Evolutionary conservation across 805 yeast species (phyloP).

Genomic region (Candida peoriensis): DNA sequence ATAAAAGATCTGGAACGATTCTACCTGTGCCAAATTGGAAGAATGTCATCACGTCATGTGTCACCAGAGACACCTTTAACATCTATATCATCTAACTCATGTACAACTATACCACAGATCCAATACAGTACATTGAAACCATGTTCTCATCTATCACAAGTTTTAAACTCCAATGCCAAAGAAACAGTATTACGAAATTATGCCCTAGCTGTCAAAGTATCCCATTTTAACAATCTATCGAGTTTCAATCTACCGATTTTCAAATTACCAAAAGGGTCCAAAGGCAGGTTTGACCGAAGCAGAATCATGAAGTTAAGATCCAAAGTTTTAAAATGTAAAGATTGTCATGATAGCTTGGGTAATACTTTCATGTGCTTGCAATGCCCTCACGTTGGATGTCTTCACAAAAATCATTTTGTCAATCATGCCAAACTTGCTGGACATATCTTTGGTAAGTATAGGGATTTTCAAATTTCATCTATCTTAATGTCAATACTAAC

Average conservation of each 20-base stretch:
- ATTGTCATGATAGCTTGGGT: slow-evolving; percentile 36
- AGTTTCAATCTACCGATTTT: slow-evolving; percentile 6
- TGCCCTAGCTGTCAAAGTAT: slow-evolving; percentile 20
- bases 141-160: slow-evolving; percentile 24
- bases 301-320: slow-evolving; percentile 38
- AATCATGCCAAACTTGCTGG: slow-evolving; percentile 41
- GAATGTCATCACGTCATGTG: slow-evolving; percentile 1
- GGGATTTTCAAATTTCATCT: not conserved
- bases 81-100: not conserved
- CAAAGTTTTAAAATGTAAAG: slow-evolving; percentile 44
- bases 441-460: slow-evolving; percentile 45
- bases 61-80: not conserved
- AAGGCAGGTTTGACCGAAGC: slow-evolving; percentile 26
- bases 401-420: slow-evolving; percentile 41
- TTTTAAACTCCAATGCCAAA: slow-evolving; percentile 21
- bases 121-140: slow-evolving; percentile 11
- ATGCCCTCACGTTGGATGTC: slow-evolving; percentile 75
- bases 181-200: slow-evolving; percentile 24
- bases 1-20: no score
- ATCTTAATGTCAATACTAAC: no score
- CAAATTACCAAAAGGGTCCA: slow-evolving; percentile 8
- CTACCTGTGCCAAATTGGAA: no score
- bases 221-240: slow-evolving; percentile 10
- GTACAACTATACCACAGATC: slow-evolving; percentile 3
- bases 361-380: slow-evolving; percentile 62